Percentiles rank a stretch among this genome's conserved stretches.
These are phyloP conservation scores for Anisodus tanguticus DNA, from an alignment of 257 asterid genomes.

Conservation along the genomic window DNA sequence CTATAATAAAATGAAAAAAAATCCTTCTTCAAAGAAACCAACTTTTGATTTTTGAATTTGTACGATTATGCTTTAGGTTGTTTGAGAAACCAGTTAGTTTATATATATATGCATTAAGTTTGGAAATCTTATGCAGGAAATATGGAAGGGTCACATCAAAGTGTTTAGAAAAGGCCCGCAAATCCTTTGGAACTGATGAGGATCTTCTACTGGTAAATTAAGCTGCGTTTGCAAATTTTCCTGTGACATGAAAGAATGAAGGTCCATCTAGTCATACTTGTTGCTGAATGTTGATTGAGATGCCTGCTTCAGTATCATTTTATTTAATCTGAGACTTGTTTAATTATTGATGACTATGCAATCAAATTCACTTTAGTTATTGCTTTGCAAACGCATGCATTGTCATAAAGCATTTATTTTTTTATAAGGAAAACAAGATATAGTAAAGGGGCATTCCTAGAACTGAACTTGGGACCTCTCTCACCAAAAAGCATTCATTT, in stretches of 20 bases:
- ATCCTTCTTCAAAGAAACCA: constrained; percentile 6
- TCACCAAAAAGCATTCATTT: constrained; percentile 42
- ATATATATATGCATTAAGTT: neutral
- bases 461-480: constrained; percentile 87
- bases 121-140: constrained; percentile 52
- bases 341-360: neutral
- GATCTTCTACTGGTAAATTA: constrained; percentile 85
- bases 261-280: neutral
- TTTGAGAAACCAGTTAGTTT: neutral
- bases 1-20: neutral
- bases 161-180: constrained; percentile 83
- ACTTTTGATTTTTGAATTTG: neutral
- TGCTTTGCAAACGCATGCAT: neutral
- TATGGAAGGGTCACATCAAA: constrained; percentile 65
- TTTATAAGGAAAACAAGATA: neutral
- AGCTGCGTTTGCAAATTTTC: neutral
- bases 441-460: constrained; percentile 65
- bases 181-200: constrained; percentile 94
- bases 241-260: constrained; percentile 8
- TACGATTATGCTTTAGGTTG: neutral
- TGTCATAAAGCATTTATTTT: neutral
- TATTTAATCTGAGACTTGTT: neutral
- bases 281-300: neutral
- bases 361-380: neutral
- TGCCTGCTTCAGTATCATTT: neutral